Conservation (phyloP, 116 monocot species). For the Cymodocea nodosa region DNA sequence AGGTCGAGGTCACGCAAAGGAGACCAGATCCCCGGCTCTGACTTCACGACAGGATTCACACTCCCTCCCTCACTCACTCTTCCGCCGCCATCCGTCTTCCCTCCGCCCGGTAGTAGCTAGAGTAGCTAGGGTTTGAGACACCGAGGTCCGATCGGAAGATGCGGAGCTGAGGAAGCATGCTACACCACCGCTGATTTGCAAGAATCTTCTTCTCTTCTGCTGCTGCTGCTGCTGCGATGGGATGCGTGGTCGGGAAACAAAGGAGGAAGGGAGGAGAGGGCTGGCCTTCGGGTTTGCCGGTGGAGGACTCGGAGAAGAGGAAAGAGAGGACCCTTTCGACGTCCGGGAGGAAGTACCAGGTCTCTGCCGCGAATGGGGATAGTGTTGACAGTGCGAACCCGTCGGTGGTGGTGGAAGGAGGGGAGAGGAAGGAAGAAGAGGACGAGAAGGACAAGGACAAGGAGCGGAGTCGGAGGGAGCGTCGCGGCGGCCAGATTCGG, state of each 20-base stretch:
- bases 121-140: neutral
- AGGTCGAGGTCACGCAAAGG: no score
- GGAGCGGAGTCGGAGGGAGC: slow-evolving; percentile 1
- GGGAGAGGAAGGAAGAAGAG: neutral
- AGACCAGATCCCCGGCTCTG: no score
- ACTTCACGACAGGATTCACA: no score
- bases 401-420: slow-evolving; percentile 2
- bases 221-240: slow-evolving; percentile 5
- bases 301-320: neutral
- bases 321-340: neutral
- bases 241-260: slow-evolving; percentile 14
- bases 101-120: no score
- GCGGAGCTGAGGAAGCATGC: neutral
- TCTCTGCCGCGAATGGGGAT: neutral
- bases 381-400: neutral
- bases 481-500: neutral
- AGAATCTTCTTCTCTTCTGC: neutral
- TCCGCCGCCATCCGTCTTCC: neutral
- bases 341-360: slow-evolving; percentile 14
- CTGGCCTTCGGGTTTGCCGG: neutral
- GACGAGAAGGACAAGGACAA: neutral
- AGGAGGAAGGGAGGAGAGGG: neutral
- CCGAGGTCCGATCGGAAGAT: neutral
- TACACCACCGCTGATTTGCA: neutral
- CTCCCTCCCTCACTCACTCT: no score